Conservation (phyloP, 345 rosid genomes). For the Citrus mangshanensis region DNA sequence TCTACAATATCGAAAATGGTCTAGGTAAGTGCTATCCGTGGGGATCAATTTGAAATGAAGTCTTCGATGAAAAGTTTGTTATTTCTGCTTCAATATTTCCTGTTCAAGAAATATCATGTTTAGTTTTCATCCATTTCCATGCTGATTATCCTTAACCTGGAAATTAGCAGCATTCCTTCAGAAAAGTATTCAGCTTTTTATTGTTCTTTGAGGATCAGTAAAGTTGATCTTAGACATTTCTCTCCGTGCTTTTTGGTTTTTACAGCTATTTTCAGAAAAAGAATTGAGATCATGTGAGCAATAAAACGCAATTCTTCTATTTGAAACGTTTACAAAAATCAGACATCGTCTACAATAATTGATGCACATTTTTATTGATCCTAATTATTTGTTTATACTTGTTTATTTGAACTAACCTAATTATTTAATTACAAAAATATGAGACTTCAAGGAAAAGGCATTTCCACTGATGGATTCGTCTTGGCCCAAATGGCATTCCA, state of each 20-base stretch:
- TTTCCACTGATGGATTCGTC: neutral
- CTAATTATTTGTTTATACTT: neutral
- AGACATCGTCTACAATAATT: neutral
- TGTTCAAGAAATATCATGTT: neutral
- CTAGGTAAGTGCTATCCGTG: neutral
- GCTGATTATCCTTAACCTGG: too few species aligned
- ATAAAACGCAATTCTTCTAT: neutral
- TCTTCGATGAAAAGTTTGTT: too few species aligned
- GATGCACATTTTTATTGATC: neutral
- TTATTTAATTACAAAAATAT: neutral
- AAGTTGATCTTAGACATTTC: neutral
- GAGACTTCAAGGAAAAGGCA: neutral
- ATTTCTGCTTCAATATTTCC: neutral
- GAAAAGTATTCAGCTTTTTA: too few species aligned
- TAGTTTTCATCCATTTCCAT: too few species aligned
- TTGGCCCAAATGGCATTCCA: neutral
- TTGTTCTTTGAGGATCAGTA: neutral
- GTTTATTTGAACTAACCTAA: too few species aligned
- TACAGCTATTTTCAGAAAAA: too few species aligned
- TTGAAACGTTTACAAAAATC: neutral
- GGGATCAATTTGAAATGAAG: neutral
- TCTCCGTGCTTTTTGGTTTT: neutral
- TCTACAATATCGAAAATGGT: too few species aligned
- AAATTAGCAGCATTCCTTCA: too few species aligned
- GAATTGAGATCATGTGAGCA: neutral